A percentile compares a stretch with the other conserved stretches of the same genome.
phyloP scores from a whole-genome alignment of 1,284 basidiomycete species.

The Termitomyces sp. region DNA sequence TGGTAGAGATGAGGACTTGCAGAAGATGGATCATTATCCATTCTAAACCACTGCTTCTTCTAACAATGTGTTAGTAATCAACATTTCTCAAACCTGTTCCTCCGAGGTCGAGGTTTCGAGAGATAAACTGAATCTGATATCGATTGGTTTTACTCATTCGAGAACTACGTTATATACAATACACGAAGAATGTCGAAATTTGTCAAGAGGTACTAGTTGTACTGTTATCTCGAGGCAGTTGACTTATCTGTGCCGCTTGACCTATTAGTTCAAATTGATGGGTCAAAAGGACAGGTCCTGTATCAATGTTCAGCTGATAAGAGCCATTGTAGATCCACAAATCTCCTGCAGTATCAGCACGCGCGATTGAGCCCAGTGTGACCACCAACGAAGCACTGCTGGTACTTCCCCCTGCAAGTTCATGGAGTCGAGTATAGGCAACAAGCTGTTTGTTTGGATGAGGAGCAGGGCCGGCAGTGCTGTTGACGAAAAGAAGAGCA shows the following conservation, averaged over 20 bases:
- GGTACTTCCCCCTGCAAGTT: conserved; percentile 32
- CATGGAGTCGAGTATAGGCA: conserved; percentile 42
- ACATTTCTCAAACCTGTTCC: not conserved
- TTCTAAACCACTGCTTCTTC: conserved; percentile 4
- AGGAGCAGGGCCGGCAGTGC: conserved; percentile 43
- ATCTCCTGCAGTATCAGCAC: conserved; percentile 43
- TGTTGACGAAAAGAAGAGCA: conserved; percentile 45
- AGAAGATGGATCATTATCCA: conserved; percentile 13
- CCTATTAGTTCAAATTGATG: conserved; percentile 40
- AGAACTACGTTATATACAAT: not conserved
- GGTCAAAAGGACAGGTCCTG: conserved; percentile 26
- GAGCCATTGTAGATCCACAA: conserved; percentile 43
- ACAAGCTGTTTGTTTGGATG: conserved; percentile 48
- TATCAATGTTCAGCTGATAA: conserved; percentile 44
- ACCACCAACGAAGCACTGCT: conserved; percentile 35
- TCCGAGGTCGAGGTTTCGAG: not conserved
- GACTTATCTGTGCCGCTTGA: conserved; percentile 31
- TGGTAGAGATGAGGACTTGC: conserved; percentile 1
- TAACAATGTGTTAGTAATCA: too few relatives aligned
- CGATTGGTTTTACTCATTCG: not conserved
- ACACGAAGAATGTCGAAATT: not conserved
- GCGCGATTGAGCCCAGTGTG: conserved; percentile 46
- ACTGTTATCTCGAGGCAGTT: conserved; percentile 29
- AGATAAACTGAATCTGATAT: not conserved
- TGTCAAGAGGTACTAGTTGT: not conserved